Conservation (phyloP, 1,284 basidiomycete species). For the Leccinum subspadiceum region DNA sequence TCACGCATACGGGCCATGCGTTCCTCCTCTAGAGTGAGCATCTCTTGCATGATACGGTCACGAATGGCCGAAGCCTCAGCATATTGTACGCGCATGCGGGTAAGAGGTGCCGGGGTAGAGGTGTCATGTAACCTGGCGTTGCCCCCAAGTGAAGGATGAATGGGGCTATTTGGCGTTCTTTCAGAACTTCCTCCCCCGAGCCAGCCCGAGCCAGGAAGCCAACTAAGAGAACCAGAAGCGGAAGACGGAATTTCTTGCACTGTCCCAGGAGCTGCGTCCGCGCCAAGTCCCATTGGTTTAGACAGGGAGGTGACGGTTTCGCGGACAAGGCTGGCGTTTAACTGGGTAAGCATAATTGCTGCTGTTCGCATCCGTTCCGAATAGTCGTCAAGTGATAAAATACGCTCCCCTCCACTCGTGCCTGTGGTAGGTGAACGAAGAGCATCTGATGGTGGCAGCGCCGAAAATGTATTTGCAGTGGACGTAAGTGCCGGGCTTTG, state of each 20-base stretch:
- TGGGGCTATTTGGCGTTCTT: conserved; percentile 24
- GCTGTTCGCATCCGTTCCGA: conserved; percentile 98
- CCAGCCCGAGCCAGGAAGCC: conserved; percentile 69
- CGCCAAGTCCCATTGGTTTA: conserved; percentile 33
- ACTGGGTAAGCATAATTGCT: conserved; percentile 96
- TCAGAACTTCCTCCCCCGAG: conserved; percentile 39
- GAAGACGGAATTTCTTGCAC: conserved; percentile 23
- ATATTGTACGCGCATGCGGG: conserved; percentile 67
- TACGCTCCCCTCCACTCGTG: conserved; percentile 15
- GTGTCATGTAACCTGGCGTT: conserved; percentile 25
- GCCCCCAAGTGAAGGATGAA: conserved; percentile 34
- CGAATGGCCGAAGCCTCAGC: conserved; percentile 88
- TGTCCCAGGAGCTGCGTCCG: conserved; percentile 6
- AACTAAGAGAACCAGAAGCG: conserved; percentile 43
- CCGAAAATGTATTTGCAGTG: conserved; percentile 10
- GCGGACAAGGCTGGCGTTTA: conserved; percentile 80
- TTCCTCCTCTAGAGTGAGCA: conserved; percentile 96
- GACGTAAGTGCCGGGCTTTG: conserved; percentile 21
- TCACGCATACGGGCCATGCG: conserved; percentile 93
- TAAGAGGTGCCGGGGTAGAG: conserved; percentile 32
- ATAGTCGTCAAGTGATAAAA: conserved; percentile 86
- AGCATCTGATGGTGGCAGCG: conserved; percentile 9
- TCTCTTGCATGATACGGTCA: conserved; percentile 98
- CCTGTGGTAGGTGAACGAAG: conserved; percentile 2
- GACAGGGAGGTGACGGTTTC: conserved; percentile 42